These are phyloP conservation scores for Naganishia friedmannii DNA, from an alignment of 768 basidiomycete genomes.

Conservation along the genomic window DNA sequence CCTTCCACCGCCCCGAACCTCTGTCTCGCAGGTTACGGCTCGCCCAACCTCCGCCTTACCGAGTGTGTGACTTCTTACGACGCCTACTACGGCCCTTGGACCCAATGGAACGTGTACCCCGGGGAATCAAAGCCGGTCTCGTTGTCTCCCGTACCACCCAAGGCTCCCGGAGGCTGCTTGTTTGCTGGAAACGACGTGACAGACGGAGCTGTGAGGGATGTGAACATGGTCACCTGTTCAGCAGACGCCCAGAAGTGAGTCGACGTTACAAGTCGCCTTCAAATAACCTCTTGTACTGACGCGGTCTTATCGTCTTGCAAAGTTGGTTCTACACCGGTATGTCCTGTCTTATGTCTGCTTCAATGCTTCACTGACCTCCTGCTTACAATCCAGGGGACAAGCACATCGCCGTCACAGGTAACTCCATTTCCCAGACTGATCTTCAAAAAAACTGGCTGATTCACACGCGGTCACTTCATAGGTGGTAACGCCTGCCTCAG, in stretches of 20 bases:
- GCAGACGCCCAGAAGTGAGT: conserved; percentile 11
- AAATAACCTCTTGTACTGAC: too few species aligned
- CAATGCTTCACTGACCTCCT: too few species aligned
- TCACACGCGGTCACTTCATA: too few species aligned
- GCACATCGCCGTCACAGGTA: conserved; percentile 41
- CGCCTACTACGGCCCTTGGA: conserved; percentile 18
- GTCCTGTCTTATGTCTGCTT: too few species aligned
- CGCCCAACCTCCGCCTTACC: conserved; percentile 17
- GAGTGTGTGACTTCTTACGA: conserved; percentile 20
- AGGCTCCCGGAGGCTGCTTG: conserved; percentile 1
- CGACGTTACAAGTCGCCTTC: too few species aligned
- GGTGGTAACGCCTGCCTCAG: conserved; percentile 49
- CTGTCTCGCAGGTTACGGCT: conserved; percentile 19
- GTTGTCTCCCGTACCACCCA: neutral
- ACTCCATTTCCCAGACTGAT: too few species aligned
- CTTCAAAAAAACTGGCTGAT: too few species aligned
- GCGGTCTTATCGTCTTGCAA: too few species aligned
- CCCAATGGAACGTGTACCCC: conserved; percentile 11
- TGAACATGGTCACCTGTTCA: neutral
- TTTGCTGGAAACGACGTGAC: neutral
- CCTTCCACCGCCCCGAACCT: conserved; percentile 24
- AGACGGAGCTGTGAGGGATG: neutral
- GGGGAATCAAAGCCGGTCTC: neutral
- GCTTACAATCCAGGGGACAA: too few species aligned
- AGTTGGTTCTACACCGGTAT: conserved; percentile 38